Percentiles rank a stretch among this genome's conserved stretches.
Conservation (phyloP, 495 filamentous ascomycete genomes). For the Polyplosphaeria fusca region DNA sequence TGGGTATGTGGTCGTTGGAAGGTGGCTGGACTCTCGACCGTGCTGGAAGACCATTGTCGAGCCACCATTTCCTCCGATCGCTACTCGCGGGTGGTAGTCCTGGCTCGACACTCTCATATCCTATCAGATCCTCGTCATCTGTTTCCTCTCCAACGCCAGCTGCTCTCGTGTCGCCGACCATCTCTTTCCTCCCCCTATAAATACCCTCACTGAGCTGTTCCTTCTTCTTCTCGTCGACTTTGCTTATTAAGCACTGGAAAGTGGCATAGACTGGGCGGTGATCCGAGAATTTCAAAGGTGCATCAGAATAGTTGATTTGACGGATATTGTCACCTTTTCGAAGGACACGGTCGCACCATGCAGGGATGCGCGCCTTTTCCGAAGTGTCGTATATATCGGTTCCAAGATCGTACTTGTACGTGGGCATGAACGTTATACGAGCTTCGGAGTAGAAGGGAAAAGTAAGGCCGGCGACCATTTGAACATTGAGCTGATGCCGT, state of each 20-base stretch:
- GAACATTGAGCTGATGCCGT: constrained; percentile 69
- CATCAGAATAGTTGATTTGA: constrained; percentile 75
- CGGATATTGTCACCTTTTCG: constrained; percentile 78
- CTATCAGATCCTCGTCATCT: constrained; percentile 71
- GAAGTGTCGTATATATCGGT: constrained; percentile 87
- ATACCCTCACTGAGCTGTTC: constrained; percentile 66
- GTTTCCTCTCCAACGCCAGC: constrained; percentile 48
- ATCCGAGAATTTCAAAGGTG: constrained; percentile 81
- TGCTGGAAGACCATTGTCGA: constrained; percentile 76
- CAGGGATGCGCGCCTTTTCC: constrained; percentile 90
- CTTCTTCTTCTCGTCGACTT: constrained; percentile 70
- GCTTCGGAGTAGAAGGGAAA: constrained; percentile 92
- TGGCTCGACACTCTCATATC: constrained; percentile 71
- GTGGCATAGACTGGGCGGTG: constrained; percentile 88
- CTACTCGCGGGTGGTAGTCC: constrained; percentile 87
- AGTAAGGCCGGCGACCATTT: constrained; percentile 87
- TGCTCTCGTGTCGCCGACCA: constrained; percentile 50
- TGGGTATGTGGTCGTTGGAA: constrained; percentile 56
- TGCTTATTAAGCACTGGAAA: constrained; percentile 77
- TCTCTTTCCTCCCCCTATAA: constrained; percentile 63
- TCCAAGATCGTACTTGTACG: constrained; percentile 91
- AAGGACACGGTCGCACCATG: constrained; percentile 93
- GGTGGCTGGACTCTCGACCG: constrained; percentile 68
- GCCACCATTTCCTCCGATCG: constrained; percentile 89
- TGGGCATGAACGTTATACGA: constrained; percentile 78